These are phyloP conservation scores for Aquilaria malaccensis DNA, from an alignment of 345 rosid species.

Conservation along the genomic window DNA sequence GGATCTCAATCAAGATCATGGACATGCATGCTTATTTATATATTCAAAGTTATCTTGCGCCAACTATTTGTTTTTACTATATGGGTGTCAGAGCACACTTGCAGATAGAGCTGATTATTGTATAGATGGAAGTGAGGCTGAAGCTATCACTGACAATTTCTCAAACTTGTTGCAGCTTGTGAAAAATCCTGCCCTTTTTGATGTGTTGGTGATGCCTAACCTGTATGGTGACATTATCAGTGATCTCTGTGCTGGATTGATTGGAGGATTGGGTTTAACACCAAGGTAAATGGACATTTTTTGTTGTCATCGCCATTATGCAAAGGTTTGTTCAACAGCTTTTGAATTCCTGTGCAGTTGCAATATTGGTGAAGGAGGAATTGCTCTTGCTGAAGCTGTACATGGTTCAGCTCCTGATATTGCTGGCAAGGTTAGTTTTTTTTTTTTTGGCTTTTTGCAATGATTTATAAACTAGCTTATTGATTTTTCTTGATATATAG, in stretches of 20 bases:
- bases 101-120: no score
- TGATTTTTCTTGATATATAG: neutral
- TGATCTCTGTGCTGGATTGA: constrained; percentile 90
- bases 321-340: constrained; percentile 7
- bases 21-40: neutral
- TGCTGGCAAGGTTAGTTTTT: constrained; percentile 82
- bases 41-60: neutral
- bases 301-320: constrained; percentile 1
- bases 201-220: constrained; percentile 99
- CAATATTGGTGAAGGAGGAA: constrained; percentile 95
- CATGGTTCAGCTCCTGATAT: constrained; percentile 99
- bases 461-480: neutral
- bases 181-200: constrained; percentile 96
- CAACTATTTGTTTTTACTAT: neutral
- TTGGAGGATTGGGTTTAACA: constrained; percentile 97
- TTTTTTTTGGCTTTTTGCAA: no score
- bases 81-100: no score
- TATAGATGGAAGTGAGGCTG: neutral
- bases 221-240: constrained; percentile 99
- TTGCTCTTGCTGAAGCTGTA: constrained; percentile 99
- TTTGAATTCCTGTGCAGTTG: constrained; percentile 44
- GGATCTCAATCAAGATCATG: no score
- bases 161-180: constrained; percentile 60
- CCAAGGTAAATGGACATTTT: constrained; percentile 57
- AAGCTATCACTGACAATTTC: constrained; percentile 11